Base-by-base conservation (phyloP, 1,284 basidiomycete genomes). In the Boletus semigastroideus region DNA sequence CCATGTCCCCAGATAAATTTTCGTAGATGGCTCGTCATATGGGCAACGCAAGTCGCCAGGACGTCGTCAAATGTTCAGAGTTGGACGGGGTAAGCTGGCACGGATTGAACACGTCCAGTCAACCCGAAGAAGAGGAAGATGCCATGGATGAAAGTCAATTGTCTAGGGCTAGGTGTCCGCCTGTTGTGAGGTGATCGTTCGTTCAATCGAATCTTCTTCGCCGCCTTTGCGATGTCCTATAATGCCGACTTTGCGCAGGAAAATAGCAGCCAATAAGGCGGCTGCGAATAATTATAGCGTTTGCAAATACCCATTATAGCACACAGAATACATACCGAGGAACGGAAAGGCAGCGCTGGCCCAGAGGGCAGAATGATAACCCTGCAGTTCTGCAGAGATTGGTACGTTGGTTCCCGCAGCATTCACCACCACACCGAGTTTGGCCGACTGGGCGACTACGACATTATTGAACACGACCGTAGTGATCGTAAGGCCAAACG, bases 401-500 rank as follows among this genome's bases (percentile, higher is more conserved):
- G 79, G 75, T 27, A 71, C 71, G 49, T 71, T 69, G 33, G 67
- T 56, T 14, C 61, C 62, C 7, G 54, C 41, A 11, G 58, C 41
- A 54, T 72, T 63, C 14, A 71, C 50, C 12, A 51, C 57, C 37
- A 74, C 67, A 8, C 69, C 74, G 36, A 66, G 52, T 37, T 47
- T 59, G n/a, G 43, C 57, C n/a, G 72, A 68, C 38, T 71, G 59
- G 28, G 60, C 57, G 22, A 46, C 56, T 6, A 78, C 67, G n/a
- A 81, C 76, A 5, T 72, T 66, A 60, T 88, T 78, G 66, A 83
- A 86, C 22, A 90, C 84, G 47, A 92, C 84, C 5, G 87, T 88
- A 2, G 84, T 81, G 31, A 91, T 76, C 14, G 90, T 84, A 14
- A 92, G 74, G 9, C 90, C 90, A 37, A 92, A 78, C 2, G 88